Base-by-base conservation (phyloP, 225 moss, liverwort and hornwort genomes). In the Climacium dendroides region DNA sequence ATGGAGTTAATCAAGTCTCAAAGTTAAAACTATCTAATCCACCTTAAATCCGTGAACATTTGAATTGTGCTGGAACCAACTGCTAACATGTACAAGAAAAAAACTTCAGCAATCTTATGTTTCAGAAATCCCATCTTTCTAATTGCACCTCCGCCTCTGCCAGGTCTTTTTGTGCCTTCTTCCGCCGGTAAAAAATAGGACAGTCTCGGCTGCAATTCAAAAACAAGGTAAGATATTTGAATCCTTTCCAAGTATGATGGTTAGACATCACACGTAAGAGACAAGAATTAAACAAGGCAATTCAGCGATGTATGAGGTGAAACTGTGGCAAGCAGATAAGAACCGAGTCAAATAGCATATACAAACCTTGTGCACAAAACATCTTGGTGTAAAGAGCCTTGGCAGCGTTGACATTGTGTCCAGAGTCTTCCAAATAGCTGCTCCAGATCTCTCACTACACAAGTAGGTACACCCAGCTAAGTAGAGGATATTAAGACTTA, bases 351-450 rank as follows among this genome's bases (percentile, higher is more conserved):
- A 77, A 81, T 65, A 54, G 81, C 60, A 85, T 8, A 34, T 79
- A 80, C 39, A 75, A 84, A 96, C 96, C 96, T 97, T 58, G 98
- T 97, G 86, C 98, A 99, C 91, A 99, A 88, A 89, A 99, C 98
- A 82, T 99, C 98, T 91, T 97, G 98, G 91, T 99, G 98, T 76
- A 99, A 90, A 55, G 98, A 99, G 50, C 96, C 98, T 93, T 99
- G 98, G 91, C 98, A 99, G 45, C 96, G 97, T 88, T 99, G 98
- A 87, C 98, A 99, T 78, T 99, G 95, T 89, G 98, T 99, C 98
- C 98, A 99, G 80, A 99, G 91, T 82, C 90, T 94, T 85, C 96
- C 96, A 66, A 99, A 99, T 41, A 99, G 90, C 83, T 92, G 93
- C 89, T 99, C 98, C 62, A 99, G 94, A 89, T 97, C 97, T 91